Base-by-base conservation (phyloP, 2,329 filamentous ascomycete species). In the Fusarium caatingaense region DNA sequence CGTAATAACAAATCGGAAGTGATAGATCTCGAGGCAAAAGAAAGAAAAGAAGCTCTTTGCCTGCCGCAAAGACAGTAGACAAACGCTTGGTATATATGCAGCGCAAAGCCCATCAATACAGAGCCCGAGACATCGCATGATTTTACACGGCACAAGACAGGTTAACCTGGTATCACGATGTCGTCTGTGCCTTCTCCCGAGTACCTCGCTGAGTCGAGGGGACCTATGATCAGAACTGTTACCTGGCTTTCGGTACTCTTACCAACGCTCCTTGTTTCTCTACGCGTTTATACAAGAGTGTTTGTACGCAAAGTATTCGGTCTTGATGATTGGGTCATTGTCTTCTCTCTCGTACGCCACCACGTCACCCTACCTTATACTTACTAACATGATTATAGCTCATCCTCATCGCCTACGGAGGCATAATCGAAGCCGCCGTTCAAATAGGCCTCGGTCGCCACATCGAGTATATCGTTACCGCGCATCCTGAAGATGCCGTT, bases 281-380 rank as follows among this genome's bases (percentile, higher is more conserved):
- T 70, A 0, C 32, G 68, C 13, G 46, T 51, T 7, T 70, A 70
- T 7, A 70, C 68, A 0, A 37, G 68, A 7, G 16, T 70, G 1
- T 64, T 70, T 8, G 51, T 70, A 3, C 63, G 68, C 3, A 71
- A 71, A 18, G 68, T 70, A 1, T 71, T 71, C 28, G 67, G 68
- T 34, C 23, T 68, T 2, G 68, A 70, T 48, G 68, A 70, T 55
- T 70, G 59, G 58, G 41, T 68, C 23, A 71, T 70, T 15, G 40
- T 64, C 12, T 12, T 71, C 16, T 32, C 68, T 28, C 18, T 70
- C 12, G 68, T 70, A 48, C 40, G 34, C 3, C 3, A 7, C 3
- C 8, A 7, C 0, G 2, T 8, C 9, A 9, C 8, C n/a, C 3
- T 8, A 10, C 10, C n/a, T 3, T 7, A 20, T 3, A 8, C 2